Conservation (phyloP, 1,139 yeast genomes). For the Saccharomyces hybrid region DNA sequence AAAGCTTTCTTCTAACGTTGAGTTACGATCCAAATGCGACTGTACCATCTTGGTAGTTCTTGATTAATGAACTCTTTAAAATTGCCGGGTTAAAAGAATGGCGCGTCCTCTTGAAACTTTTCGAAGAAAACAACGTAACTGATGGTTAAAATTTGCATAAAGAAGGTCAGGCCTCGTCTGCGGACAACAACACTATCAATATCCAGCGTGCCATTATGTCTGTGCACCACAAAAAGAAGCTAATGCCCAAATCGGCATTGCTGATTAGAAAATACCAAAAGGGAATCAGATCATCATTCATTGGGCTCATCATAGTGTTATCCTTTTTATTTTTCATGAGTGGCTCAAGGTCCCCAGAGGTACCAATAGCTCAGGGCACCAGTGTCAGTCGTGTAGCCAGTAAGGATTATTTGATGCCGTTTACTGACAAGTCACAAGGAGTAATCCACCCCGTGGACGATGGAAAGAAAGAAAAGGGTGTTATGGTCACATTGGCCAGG, state of each 20-base stretch:
- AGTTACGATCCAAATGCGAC: background rate
- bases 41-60: background rate
- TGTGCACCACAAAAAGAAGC: conserved; percentile 22
- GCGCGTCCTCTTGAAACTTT: conserved; percentile 1
- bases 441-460: conserved; percentile 28
- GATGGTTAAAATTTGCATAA: background rate
- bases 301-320: conserved; percentile 20
- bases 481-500: conserved; percentile 68
- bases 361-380: background rate
- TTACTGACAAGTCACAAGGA: conserved; percentile 25
- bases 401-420: conserved; percentile 20
- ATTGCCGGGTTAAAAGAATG: background rate
- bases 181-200: background rate
- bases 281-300: conserved; percentile 21
- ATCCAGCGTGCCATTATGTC: conserved; percentile 6
- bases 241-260: conserved; percentile 29
- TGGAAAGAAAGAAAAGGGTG: conserved; percentile 48
- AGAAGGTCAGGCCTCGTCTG: background rate
- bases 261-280: conserved; percentile 25
- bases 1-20: background rate
- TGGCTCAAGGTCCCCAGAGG: conserved; percentile 5
- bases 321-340: conserved; percentile 24
- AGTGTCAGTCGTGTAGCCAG: conserved; percentile 1
- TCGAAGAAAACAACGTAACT: background rate
- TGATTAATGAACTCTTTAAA: background rate